A percentile compares a stretch with the other conserved stretches of the same genome.
Evolutionary conservation across 163 green algal genomes (phyloP).

Genomic region (Chlorella variabilis): DNA sequence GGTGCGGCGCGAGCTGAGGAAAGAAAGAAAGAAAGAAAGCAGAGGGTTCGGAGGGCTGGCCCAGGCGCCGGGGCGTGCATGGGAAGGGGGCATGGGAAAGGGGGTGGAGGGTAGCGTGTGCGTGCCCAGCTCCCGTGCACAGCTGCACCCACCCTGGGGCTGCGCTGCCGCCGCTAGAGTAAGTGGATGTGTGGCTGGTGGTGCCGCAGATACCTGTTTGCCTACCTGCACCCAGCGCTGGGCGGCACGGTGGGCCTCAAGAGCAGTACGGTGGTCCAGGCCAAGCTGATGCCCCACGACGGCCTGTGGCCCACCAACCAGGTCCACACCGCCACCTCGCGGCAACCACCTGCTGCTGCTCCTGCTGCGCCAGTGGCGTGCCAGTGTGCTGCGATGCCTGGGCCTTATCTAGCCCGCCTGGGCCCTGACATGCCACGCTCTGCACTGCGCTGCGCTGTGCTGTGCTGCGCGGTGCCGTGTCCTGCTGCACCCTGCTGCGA

Average conservation of each 20-base stretch:
- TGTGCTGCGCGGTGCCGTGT: background rate
- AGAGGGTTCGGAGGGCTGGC: too few species aligned
- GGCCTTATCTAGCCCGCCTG: background rate
- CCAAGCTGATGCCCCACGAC: slow-evolving; percentile 13
- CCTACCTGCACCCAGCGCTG: slow-evolving; percentile 1
- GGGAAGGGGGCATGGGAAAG: too few species aligned
- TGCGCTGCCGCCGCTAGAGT: too few species aligned
- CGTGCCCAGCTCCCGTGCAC: too few species aligned
- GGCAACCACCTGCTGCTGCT: background rate
- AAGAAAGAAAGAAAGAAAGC: too few species aligned
- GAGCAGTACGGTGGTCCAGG: background rate
- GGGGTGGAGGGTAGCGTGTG: too few species aligned
- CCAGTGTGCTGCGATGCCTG: background rate
- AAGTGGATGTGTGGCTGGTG: too few species aligned
- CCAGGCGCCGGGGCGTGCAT: too few species aligned
- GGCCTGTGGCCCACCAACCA: slow-evolving; percentile 18
- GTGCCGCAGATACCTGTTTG: slow-evolving; percentile 6
- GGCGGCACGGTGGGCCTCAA: slow-evolving; percentile 3
- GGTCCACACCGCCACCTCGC: background rate
- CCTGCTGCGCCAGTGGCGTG: background rate
- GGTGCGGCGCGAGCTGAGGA: background rate
- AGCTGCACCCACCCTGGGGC: too few species aligned
- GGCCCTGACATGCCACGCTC: too few species aligned
- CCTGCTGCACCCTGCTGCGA: background rate
- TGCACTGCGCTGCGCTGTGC: background rate